Percentiles rank a stretch among this genome's conserved stretches.
These are phyloP conservation scores for Paramecium bursaria DNA, from an alignment of 73 alveolate species.

Conservation along the genomic window DNA sequence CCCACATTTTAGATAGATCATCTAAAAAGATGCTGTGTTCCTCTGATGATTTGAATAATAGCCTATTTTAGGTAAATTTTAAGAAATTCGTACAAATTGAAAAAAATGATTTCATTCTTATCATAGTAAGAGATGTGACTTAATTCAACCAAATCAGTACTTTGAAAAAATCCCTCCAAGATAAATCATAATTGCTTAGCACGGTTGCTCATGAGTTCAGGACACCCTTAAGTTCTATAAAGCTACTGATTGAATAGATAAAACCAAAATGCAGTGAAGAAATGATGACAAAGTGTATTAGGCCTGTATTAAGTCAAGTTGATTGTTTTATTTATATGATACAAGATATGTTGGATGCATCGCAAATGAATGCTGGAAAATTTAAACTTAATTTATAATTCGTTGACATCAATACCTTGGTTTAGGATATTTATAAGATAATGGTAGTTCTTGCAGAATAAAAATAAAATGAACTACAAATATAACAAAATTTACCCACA, in stretches of 20 bases:
- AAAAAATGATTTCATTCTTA: conserved; percentile 1
- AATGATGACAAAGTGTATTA: conserved; percentile 13
- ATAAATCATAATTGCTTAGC: conserved; percentile 43
- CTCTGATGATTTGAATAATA: neutral
- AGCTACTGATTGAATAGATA: conserved; percentile 19
- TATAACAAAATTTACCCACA: conserved; percentile 30
- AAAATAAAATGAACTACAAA: neutral
- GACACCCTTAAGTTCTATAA: conserved; percentile 35
- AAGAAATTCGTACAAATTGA: neutral
- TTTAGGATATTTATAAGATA: neutral
- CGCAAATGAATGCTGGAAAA: conserved; percentile 29
- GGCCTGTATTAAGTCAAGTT: conserved; percentile 26
- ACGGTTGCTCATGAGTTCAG: conserved; percentile 46
- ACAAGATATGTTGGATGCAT: conserved; percentile 32
- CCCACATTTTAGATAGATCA: no score
- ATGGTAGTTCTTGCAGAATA: conserved; percentile 48
- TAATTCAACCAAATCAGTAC: neutral
- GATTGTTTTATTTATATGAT: conserved; percentile 42
- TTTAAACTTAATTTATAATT: conserved; percentile 23
- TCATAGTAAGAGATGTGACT: conserved; percentile 50
- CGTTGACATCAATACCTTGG: neutral
- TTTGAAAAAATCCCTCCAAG: neutral
- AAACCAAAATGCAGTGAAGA: conserved; percentile 55
- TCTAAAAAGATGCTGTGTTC: conserved; percentile 21
- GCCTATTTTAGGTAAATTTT: conserved; percentile 7